phyloP scores from a whole-genome alignment of 257 asterid species.

The Parsonsia alboflavescens region DNA sequence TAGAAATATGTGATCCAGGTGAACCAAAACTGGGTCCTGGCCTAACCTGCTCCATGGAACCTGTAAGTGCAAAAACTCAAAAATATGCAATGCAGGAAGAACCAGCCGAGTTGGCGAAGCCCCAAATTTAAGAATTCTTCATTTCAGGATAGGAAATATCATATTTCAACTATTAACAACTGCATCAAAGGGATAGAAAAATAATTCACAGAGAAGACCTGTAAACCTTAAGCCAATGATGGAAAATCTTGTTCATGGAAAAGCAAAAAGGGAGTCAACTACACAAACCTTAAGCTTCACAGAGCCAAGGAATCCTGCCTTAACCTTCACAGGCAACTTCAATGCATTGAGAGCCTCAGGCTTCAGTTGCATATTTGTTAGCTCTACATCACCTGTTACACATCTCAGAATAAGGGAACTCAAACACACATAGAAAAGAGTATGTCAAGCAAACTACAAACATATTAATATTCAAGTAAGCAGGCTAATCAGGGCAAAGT shows the following conservation, averaged over 20 bases:
- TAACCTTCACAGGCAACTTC: constrained; percentile 94
- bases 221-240: not conserved
- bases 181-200: not conserved
- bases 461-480: not conserved
- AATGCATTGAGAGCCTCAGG: constrained; percentile 99
- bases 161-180: not conserved
- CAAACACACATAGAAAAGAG: constrained; percentile 1
- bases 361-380: constrained; percentile 93
- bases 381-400: constrained; percentile 81
- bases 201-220: constrained; percentile 13
- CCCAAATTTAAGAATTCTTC: not conserved
- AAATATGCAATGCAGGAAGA: not conserved
- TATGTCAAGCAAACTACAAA: constrained; percentile 1
- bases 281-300: constrained; percentile 90
- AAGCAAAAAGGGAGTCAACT: not conserved
- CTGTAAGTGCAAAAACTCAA: constrained; percentile 32
- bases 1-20: constrained; percentile 80
- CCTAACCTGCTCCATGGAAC: constrained; percentile 99
- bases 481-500: not conserved
- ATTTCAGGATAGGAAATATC: not conserved
- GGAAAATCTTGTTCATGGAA: not conserved
- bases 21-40: constrained; percentile 92
- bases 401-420: constrained; percentile 2
- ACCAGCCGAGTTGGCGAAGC: not conserved
- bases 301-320: constrained; percentile 98